Conservation (phyloP, 352 stramenopile genomes). For the Phytophthora hibernalis region DNA sequence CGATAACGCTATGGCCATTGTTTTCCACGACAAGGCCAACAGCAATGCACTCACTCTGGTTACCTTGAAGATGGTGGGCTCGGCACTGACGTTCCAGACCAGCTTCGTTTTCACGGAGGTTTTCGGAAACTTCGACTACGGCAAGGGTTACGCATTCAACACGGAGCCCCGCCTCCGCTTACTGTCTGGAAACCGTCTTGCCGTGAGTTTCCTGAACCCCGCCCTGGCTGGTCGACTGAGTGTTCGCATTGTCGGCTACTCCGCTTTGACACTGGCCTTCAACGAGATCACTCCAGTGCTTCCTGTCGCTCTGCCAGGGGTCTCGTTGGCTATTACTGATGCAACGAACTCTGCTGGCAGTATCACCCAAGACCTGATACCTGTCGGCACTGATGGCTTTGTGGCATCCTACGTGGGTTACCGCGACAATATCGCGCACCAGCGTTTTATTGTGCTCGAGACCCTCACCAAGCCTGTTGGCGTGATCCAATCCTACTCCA, state of each 20-base stretch:
- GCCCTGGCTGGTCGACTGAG: conserved; percentile 48
- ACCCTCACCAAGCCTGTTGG: conserved; percentile 53
- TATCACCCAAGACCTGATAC: conserved; percentile 56
- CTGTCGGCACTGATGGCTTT: conserved; percentile 53
- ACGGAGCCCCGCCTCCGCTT: conserved; percentile 49
- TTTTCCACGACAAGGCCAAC: conserved; percentile 63
- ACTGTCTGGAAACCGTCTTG: conserved; percentile 58
- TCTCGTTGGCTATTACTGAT: conserved; percentile 38
- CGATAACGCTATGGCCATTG: conserved; percentile 48
- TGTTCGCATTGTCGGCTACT: conserved; percentile 58
- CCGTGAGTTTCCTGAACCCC: conserved; percentile 73
- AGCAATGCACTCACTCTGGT: conserved; percentile 63
- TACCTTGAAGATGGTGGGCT: conserved; percentile 38
- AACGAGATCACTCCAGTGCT: conserved; percentile 61
- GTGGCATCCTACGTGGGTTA: conserved; percentile 54
- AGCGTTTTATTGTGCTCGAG: conserved; percentile 60
- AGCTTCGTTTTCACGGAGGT: conserved; percentile 57
- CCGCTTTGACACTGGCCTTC: conserved; percentile 46
- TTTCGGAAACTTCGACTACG: conserved; percentile 53
- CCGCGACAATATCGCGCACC: conserved; percentile 38
- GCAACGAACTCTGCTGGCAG: conserved; percentile 8
- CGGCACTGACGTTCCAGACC: conserved; percentile 45
- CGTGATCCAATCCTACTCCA: conserved; percentile 48
- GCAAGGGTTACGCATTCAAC: conserved; percentile 42
- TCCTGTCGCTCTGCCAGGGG: conserved; percentile 39